A percentile compares a stretch with the other conserved stretches of the same genome.
Conservation (phyloP, 345 rosid species). For the Brassica incana region DNA sequence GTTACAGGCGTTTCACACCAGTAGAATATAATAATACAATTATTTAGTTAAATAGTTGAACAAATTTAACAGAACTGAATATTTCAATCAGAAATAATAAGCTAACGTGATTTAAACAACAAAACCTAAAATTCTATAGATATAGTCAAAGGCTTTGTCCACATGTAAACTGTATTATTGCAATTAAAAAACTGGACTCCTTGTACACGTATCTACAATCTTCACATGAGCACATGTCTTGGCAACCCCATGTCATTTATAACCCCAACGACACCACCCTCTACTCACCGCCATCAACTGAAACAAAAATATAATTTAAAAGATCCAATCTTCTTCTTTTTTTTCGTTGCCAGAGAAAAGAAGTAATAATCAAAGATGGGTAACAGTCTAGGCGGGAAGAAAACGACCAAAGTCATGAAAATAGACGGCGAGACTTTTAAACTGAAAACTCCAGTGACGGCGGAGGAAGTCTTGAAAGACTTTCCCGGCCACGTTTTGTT, state of each 20-base stretch:
- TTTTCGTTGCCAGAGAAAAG: not conserved
- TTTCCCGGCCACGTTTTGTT: constrained; percentile 73
- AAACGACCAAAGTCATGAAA: constrained; percentile 76
- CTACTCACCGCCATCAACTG: constrained; percentile 19
- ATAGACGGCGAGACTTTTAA: constrained; percentile 80
- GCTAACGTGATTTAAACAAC: not conserved
- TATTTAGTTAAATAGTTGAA: not conserved
- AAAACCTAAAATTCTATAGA: not conserved
- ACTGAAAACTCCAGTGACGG: constrained; percentile 74
- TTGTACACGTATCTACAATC: constrained; percentile 19
- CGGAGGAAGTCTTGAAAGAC: constrained; percentile 67
- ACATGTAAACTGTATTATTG: not conserved
- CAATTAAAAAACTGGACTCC: not conserved
- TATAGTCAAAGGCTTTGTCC: constrained; percentile 17
- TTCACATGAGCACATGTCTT: constrained; percentile 13
- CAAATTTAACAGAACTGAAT: not conserved
- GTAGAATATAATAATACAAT: not conserved
- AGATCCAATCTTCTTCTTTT: not conserved
- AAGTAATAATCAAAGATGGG: constrained; percentile 53
- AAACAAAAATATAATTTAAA: not conserved
- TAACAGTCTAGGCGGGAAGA: constrained; percentile 68
- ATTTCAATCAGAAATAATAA: not conserved
- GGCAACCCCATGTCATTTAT: constrained; percentile 19
- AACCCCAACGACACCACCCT: not conserved
- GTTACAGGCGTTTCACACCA: not conserved